Percentiles rank a stretch among this genome's conserved stretches.
These are phyloP conservation scores for Clathrus columnatus DNA, from an alignment of 768 basidiomycete species.

Conservation along the genomic window DNA sequence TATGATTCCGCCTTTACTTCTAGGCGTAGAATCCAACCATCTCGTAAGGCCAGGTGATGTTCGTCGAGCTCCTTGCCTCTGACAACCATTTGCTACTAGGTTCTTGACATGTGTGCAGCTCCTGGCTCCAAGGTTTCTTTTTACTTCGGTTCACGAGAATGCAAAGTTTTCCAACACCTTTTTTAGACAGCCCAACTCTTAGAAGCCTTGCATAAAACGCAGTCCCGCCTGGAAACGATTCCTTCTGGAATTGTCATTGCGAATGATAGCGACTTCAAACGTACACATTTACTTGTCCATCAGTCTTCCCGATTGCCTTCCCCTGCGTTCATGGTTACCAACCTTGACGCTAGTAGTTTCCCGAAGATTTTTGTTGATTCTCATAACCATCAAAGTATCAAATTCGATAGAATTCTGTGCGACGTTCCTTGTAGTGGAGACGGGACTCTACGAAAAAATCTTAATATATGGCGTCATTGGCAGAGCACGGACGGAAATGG, in stretches of 20 bases:
- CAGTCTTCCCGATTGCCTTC: slow-evolving; percentile 92
- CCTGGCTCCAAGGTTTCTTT: slow-evolving; percentile 82
- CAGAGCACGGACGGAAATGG: slow-evolving; percentile 83
- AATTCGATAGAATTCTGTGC: slow-evolving; percentile 90
- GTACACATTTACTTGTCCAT: slow-evolving; percentile 94
- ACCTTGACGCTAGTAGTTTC: slow-evolving; percentile 87
- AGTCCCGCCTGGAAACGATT: slow-evolving; percentile 46
- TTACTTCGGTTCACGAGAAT: background rate
- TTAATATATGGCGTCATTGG: slow-evolving; percentile 94
- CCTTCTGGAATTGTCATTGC: slow-evolving; percentile 86
- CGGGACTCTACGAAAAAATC: slow-evolving; percentile 90
- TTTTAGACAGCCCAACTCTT: slow-evolving; percentile 86
- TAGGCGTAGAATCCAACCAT: slow-evolving; percentile 93
- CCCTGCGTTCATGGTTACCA: slow-evolving; percentile 90
- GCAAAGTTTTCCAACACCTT: background rate
- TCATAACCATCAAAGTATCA: slow-evolving; percentile 36
- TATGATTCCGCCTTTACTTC: slow-evolving; percentile 95
- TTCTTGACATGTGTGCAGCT: slow-evolving; percentile 97
- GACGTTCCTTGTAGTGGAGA: slow-evolving; percentile 99
- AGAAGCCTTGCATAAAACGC: slow-evolving; percentile 74
- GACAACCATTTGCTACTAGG: slow-evolving; percentile 30
- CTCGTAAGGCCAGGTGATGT: slow-evolving; percentile 32
- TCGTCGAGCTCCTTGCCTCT: background rate
- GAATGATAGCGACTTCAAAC: slow-evolving; percentile 91
- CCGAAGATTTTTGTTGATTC: slow-evolving; percentile 38